phyloP scores from a whole-genome alignment of 306 rosid genomes.

The Leucaena leucocephala region DNA sequence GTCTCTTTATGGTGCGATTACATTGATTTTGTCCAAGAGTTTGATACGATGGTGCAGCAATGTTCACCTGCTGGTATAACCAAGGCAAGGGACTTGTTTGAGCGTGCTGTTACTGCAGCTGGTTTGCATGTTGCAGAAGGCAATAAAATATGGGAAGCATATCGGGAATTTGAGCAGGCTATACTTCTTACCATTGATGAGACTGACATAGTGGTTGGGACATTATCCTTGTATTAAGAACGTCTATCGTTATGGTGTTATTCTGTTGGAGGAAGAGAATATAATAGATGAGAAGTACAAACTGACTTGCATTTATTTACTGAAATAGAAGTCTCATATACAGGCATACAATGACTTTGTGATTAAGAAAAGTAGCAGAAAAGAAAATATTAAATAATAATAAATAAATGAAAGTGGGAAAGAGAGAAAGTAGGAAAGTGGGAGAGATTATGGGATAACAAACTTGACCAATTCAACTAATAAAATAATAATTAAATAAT shows the following conservation, averaged over 20 bases:
- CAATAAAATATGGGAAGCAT: constrained; percentile 78
- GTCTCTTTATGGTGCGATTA: constrained; percentile 79
- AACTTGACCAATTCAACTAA: no score
- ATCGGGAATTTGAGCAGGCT: constrained; percentile 74
- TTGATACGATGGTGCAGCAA: constrained; percentile 60
- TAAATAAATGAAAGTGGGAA: no score
- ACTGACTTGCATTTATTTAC: no score
- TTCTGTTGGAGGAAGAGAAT: no score
- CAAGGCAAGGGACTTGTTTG: constrained; percentile 78
- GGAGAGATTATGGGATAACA: no score
- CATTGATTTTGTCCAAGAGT: constrained; percentile 63
- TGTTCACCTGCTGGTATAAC: constrained; percentile 64
- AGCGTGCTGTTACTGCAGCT: constrained; percentile 79
- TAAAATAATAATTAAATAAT: no score
- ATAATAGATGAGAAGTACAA: no score
- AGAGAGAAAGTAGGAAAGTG: no score
- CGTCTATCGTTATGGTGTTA: constrained; percentile 9
- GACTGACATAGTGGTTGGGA: constrained; percentile 64
- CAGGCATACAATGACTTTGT: no score
- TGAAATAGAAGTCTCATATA: no score
- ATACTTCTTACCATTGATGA: constrained; percentile 54
- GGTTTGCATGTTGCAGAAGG: constrained; percentile 90
- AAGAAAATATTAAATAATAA: no score
- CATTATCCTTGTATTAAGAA: constrained; percentile 10
- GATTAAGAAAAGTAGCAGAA: no score